These are phyloP conservation scores for Xanthoparmelia taractica DNA, from an alignment of 495 filamentous ascomycete species.

Conservation along the genomic window DNA sequence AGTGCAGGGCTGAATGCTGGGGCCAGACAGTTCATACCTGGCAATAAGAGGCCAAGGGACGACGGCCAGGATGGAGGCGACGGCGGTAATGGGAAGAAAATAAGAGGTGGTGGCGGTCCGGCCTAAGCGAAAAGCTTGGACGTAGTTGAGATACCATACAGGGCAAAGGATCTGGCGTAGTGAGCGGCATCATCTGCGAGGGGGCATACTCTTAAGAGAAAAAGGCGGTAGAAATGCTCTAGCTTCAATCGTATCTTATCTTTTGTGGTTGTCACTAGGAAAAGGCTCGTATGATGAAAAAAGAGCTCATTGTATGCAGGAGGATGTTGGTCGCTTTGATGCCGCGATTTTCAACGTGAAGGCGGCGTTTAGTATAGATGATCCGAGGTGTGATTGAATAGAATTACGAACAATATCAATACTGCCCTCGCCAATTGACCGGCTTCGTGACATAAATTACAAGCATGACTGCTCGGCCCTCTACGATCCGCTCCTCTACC, in stretches of 20 bases:
- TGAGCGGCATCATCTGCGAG: not conserved
- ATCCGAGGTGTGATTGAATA: no score
- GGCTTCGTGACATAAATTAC: not conserved
- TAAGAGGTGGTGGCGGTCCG: constrained; percentile 44
- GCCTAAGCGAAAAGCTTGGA: constrained; percentile 21
- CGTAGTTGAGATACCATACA: not conserved
- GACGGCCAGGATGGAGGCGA: constrained; percentile 48
- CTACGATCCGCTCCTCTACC: constrained; percentile 7
- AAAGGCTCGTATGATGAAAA: constrained; percentile 12
- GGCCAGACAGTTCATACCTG: constrained; percentile 56
- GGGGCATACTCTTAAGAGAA: not conserved
- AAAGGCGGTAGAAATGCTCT: not conserved
- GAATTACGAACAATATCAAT: no score
- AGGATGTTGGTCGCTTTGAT: constrained; percentile 44
- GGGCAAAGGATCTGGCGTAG: not conserved
- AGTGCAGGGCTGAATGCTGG: constrained; percentile 40
- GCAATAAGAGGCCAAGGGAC: constrained; percentile 58
- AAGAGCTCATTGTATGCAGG: constrained; percentile 34
- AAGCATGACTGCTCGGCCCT: constrained; percentile 17
- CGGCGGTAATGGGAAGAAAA: constrained; percentile 44
- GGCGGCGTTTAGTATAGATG: no score
- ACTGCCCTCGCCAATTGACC: not conserved
- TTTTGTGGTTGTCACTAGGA: no score
- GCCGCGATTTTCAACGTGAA: constrained; percentile 16
- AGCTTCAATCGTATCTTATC: not conserved